phyloP scores from a whole-genome alignment of 805 yeast species.

The Metschnikowia bowlesiae region DNA sequence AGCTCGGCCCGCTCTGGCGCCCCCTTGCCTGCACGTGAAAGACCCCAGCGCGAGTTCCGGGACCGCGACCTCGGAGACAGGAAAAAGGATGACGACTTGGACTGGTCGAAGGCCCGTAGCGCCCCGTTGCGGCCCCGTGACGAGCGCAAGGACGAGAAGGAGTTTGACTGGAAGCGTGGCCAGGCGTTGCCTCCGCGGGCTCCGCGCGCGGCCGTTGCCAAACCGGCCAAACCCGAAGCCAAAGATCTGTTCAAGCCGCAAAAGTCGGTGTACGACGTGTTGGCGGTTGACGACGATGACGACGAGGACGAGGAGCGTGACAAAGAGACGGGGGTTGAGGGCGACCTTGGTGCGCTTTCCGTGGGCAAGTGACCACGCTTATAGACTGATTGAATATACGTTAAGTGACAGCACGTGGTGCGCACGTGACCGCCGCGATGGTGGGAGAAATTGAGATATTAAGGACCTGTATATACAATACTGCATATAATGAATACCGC shows the following conservation, averaged over 20 bases:
- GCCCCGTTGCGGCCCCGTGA: constrained; percentile 18
- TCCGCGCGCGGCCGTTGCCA: constrained; percentile 2
- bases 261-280: constrained; percentile 18
- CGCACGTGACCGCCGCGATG: background rate
- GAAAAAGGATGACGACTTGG: constrained; percentile 20
- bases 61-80: constrained; percentile 1
- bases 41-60: constrained; percentile 7
- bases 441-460: too few relatives aligned
- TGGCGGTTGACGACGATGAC: constrained; percentile 17
- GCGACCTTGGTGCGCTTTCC: constrained; percentile 11
- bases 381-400: background rate
- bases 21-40: constrained; percentile 34
- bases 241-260: constrained; percentile 15
- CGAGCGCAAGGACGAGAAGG: constrained; percentile 27
- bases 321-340: constrained; percentile 14
- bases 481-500: too few relatives aligned
- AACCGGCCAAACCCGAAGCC: constrained; percentile 7
- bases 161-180: constrained; percentile 38
- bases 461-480: too few relatives aligned
- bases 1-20: constrained; percentile 32
- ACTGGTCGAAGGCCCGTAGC: constrained; percentile 24
- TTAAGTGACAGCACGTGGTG: background rate
- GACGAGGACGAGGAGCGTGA: constrained; percentile 15
- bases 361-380: constrained; percentile 6
- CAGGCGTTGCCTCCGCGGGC: constrained; percentile 24